Conservation (phyloP, 2,329 filamentous ascomycete genomes). For the Pyricularia sp. region DNA sequence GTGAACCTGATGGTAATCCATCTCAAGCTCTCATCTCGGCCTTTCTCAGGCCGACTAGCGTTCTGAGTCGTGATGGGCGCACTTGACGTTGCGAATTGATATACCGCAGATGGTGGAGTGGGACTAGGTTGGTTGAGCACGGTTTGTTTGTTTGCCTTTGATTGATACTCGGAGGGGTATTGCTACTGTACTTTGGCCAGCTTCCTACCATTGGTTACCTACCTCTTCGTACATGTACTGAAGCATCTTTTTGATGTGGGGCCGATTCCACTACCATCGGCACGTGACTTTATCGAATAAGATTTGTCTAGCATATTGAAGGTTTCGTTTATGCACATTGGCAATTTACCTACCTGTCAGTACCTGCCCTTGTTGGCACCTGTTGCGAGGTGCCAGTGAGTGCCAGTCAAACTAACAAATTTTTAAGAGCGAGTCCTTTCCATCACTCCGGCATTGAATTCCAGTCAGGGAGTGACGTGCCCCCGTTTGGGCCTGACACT, state of each 20-base stretch:
- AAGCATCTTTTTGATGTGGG: not conserved
- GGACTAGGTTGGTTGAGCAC: not conserved
- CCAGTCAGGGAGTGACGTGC: not conserved
- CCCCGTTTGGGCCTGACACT: not conserved
- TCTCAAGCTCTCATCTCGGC: not conserved
- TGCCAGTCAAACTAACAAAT: not conserved
- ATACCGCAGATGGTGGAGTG: not conserved
- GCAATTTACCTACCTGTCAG: no score
- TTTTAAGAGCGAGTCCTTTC: not conserved
- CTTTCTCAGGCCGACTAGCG: not conserved
- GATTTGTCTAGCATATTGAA: no score
- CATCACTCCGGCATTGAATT: not conserved
- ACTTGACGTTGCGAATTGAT: not conserved
- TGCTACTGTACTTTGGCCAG: not conserved
- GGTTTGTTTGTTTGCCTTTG: not conserved
- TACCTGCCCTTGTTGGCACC: no score
- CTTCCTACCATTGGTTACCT: not conserved
- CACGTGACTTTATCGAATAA: not conserved
- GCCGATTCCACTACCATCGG: not conserved
- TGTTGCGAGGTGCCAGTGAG: not conserved
- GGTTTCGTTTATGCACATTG: no score
- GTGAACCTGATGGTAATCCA: slow-evolving; percentile 42
- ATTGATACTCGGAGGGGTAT: not conserved
- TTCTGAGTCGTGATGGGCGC: not conserved
- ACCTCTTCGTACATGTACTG: not conserved